Evolutionary conservation across 2,329 filamentous ascomycete genomes (phyloP), one percentile per base, ranked within the genome.

Genomic region (Gremmenia infestans): DNA sequence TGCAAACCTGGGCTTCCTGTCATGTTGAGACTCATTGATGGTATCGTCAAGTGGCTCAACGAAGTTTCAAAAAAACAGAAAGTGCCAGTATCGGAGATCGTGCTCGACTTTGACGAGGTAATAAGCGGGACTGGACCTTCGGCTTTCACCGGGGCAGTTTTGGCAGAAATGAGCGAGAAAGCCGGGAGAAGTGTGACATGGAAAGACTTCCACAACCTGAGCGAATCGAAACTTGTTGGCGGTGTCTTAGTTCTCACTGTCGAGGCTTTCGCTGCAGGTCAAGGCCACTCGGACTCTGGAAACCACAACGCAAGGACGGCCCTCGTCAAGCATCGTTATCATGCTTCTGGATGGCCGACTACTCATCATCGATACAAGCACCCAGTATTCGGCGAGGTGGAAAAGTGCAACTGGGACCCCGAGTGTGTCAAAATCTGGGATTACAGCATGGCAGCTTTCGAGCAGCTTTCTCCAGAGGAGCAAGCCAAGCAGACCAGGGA

Each of bases 291-390:
- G 0, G 81, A 89, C 66, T 87, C 85, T 0, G 86, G 86, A 14
- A 88, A 85, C 64, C 86, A 89, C 69, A 79, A 86, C 51, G 78
- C 85, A 1, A 76, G 83, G 50, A 78, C 78, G 19, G 86, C 87
- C 1, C 74, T 89, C 1, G 85, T 89, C 23, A 87, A 85, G 69
- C 87, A 90, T 67, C 85, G 89, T 69, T 90, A 88, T 65, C 87
- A 89, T 68, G 87, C 87, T 0, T 89, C 85, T 1, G 81, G 82
- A 57, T 89, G 87, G 87, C 87, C 86, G 2, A 80, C 78, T 52
- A 75, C 76, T 2, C 86, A 89, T 66, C 85, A 82, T 1, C 77
- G 86, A 32, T 87, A 79, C 72, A 83, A 76, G 48, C 86, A 89
- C 67, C 85, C 85, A 1, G 81, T 84, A 52, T 88, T 85, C 65